phyloP scores from a whole-genome alignment of 2,329 filamentous ascomycete genomes.

The Sphaerulina musiva region DNA sequence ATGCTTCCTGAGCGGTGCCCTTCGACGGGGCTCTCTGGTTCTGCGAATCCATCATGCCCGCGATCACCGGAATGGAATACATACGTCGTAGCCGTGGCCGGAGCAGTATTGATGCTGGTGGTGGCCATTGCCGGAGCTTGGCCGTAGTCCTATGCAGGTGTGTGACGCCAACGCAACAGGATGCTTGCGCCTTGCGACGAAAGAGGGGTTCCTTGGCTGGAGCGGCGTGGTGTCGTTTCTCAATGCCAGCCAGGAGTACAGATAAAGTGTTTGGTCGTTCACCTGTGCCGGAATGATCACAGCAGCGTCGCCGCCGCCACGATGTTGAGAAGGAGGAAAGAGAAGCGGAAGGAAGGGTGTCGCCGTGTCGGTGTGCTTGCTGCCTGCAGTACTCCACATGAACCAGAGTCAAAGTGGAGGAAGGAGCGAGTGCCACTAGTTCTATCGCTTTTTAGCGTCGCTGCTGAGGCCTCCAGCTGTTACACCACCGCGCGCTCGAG shows the following conservation, averaged over 20 bases:
- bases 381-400: background rate
- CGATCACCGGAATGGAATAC: background rate
- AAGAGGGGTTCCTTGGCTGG: background rate
- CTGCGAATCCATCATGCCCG: slow-evolving; percentile 2
- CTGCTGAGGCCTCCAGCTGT: background rate
- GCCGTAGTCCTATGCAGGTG: background rate
- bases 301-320: background rate
- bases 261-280: background rate
- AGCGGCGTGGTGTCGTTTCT: background rate
- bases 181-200: background rate
- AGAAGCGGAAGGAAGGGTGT: background rate
- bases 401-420: background rate
- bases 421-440: background rate
- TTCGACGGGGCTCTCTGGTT: slow-evolving; percentile 11
- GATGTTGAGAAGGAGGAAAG: background rate
- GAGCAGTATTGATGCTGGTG: slow-evolving; percentile 8
- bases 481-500: background rate
- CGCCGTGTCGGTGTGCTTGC: background rate
- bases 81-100: background rate
- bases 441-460: background rate
- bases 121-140: slow-evolving; percentile 7
- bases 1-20: background rate
- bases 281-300: background rate
- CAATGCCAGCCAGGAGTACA: background rate
- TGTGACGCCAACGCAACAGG: background rate